Evolutionary conservation across 1,284 basidiomycete genomes (phyloP), one percentile per base, ranked within the genome.

Genomic region (Moesziomyces sp.): DNA sequence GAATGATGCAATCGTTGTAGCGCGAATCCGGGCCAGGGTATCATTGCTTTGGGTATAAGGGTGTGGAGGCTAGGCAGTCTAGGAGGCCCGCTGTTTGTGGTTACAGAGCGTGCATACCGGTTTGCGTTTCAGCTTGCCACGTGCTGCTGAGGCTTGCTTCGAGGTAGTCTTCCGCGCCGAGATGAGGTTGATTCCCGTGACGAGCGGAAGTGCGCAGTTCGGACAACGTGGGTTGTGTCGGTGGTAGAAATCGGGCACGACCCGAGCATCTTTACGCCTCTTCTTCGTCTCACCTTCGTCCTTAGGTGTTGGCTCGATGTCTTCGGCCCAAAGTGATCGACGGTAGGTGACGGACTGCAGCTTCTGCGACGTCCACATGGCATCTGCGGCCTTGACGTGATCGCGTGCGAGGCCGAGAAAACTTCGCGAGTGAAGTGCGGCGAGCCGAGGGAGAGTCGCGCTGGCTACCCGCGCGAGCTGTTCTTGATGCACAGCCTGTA

Each of bases 401-500:
- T 30, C 10, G 1, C 59, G 40, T 3, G 70, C 70, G 18, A 73
- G 60, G 46, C 51, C 30, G 6, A 69, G 55, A 21, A 74, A 74
- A 2, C 52, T 52, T 1, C 55, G 58, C 1, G 66, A 69, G n/a
- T 74, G 71, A 5, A 53, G 35, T 5, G 66, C 46, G 0, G 71
- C 58, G 8, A 74, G 59, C 8, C 59, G 52, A 11, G 71, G 71
- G 5, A 74, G 50, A 5, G 49, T 57, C 9, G 35, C 44, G 18
- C 47, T 46, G 9, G 58, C 49, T 23, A 69, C 42, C 9, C 66
- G 58, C 0, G 71, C 61, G 2, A 74, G 54, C 5, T 65, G 62
- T 16, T 74, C 71, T 42, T 74, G 66, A 26, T 74, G 71, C 3
- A 69, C 23, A 1, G 66, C 43, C 46, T 74, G 71, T 0, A 69